Evolutionary conservation across 176 grass and related monocot species (phyloP).

Genomic region (Oryza glaberrima): DNA sequence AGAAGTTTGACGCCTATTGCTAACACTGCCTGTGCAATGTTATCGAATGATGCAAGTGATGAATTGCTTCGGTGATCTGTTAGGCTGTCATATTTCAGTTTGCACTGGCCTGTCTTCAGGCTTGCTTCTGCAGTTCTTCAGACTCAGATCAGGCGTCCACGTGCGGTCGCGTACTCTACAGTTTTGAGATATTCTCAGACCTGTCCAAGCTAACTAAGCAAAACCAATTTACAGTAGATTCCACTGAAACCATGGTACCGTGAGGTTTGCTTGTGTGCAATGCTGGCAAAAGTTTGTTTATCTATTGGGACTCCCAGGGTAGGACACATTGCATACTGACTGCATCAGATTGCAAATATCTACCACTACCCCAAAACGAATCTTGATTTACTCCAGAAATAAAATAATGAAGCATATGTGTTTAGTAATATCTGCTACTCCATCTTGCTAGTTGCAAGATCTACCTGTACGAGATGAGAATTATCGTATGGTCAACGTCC

Average conservation of each 20-base stretch:
- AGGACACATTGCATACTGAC: neutral
- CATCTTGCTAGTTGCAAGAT: neutral
- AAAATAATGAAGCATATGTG: neutral
- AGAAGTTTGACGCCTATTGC: slow-evolving; percentile 32
- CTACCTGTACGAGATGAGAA: neutral
- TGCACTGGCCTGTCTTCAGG: neutral
- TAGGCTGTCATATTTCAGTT: slow-evolving; percentile 15
- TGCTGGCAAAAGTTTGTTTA: no score
- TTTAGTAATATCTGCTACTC: neutral
- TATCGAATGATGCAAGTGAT: slow-evolving; percentile 20
- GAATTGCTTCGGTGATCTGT: slow-evolving; percentile 7
- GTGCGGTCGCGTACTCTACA: neutral
- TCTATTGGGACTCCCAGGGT: neutral
- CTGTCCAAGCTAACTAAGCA: neutral
- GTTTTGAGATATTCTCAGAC: neutral
- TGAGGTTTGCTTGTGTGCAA: neutral
- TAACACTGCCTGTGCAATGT: slow-evolving; percentile 36
- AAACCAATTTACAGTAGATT: neutral
- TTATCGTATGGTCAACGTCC: neutral
- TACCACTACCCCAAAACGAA: neutral
- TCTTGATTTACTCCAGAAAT: neutral
- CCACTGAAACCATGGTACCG: neutral
- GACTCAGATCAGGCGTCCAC: neutral
- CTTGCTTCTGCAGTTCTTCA: neutral
- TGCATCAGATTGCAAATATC: no score